Conservation (phyloP, 2,329 filamentous ascomycete species). For the Pyrenochaeta sp. region DNA sequence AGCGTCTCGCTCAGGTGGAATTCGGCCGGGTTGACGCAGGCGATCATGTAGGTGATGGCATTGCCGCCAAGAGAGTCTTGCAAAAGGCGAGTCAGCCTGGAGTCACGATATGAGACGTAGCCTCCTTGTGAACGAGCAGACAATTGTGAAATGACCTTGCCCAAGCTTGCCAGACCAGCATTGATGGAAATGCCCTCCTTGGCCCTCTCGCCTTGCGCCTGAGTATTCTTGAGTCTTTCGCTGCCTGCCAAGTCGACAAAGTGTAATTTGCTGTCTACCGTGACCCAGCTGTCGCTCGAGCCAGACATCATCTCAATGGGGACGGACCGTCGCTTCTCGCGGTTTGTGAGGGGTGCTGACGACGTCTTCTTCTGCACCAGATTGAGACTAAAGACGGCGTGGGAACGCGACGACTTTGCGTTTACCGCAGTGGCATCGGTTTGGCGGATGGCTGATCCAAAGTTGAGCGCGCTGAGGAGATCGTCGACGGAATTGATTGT, state of each 20-base stretch:
- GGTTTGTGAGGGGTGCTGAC: constrained; percentile 56
- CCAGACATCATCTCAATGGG: constrained; percentile 80
- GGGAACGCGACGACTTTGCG: constrained; percentile 95
- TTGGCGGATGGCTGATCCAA: constrained; percentile 92
- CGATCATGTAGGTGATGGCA: constrained; percentile 99
- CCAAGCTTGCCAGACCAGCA: constrained; percentile 89
- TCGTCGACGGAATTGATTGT: constrained; percentile 93
- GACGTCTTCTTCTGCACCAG: constrained; percentile 83
- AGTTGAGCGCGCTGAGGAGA: constrained; percentile 85
- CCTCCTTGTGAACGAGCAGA: constrained; percentile 87
- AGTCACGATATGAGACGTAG: constrained; percentile 97
- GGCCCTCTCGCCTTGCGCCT: constrained; percentile 91
- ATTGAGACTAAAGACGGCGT: constrained; percentile 96
- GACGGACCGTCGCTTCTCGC: constrained; percentile 87
- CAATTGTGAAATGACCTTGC: constrained; percentile 97
- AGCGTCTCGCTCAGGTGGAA: constrained; percentile 98
- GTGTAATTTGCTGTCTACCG: constrained; percentile 96
- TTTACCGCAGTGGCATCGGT: constrained; percentile 98
- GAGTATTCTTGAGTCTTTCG: constrained; percentile 95
- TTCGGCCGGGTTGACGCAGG: constrained; percentile 94
- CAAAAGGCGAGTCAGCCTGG: constrained; percentile 91
- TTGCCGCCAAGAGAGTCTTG: constrained; percentile 97
- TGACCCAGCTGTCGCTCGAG: constrained; percentile 70
- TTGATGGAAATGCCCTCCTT: constrained; percentile 99
- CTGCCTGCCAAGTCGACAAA: constrained; percentile 98